Conservation (phyloP, 2,329 filamentous ascomycete species). For the Macrophomina pseudophaseolina region DNA sequence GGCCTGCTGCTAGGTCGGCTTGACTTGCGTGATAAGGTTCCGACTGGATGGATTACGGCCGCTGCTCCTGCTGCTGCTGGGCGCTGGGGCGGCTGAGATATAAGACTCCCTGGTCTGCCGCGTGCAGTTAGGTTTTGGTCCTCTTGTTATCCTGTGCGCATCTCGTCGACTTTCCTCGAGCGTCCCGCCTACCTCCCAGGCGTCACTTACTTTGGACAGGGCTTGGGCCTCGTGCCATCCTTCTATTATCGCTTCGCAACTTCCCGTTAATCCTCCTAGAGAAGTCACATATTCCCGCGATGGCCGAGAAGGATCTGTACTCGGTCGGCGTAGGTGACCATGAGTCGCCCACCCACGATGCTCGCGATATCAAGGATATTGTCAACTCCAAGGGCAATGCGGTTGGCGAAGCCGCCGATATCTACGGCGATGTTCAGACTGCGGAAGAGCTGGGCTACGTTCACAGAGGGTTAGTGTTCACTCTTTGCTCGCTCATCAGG, state of each 20-base stretch:
- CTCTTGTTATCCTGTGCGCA: background rate
- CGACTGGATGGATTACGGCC: constrained; percentile 1
- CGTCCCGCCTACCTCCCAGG: background rate
- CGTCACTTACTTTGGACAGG: background rate
- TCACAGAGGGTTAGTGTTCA: constrained; percentile 49
- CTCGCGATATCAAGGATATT: constrained; percentile 34
- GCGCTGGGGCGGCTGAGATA: background rate
- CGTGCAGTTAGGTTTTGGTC: background rate
- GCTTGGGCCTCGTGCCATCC: constrained; percentile 1
- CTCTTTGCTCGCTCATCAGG: background rate
- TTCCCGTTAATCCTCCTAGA: background rate
- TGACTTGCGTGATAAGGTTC: constrained; percentile 12
- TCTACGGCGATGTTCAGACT: constrained; percentile 58
- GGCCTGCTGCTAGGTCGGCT: background rate
- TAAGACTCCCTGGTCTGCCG: constrained; percentile 1
- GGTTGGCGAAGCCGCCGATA: constrained; percentile 55
- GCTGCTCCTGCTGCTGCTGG: background rate
- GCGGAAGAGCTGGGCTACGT: constrained; percentile 60
- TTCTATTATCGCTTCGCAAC: background rate
- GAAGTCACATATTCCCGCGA: background rate
- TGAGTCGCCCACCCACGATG: constrained; percentile 6
- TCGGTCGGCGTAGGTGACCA: constrained; percentile 2
- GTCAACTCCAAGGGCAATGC: constrained; percentile 34
- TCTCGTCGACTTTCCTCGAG: background rate
- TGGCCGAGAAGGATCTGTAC: constrained; percentile 21